Evolutionary conservation across 345 rosid species (phyloP), one percentile per base, ranked within the genome.

Genomic region (Aquilaria yunnanensis): DNA sequence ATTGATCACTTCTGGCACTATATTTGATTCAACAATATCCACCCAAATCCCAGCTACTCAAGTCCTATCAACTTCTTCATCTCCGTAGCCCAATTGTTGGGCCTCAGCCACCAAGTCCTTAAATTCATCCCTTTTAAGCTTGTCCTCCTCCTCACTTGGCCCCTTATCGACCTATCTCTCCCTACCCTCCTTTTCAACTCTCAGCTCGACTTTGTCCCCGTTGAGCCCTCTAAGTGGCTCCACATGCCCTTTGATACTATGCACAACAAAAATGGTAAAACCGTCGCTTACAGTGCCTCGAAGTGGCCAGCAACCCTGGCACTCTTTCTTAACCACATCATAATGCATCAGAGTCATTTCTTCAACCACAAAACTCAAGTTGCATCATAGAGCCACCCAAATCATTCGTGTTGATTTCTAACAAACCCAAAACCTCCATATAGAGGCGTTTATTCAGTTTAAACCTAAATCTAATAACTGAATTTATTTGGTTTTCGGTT

Each of bases 121-220:
- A 84, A 88, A 46, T 88, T 78, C 73, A 64, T 32, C 16, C 61
- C 80, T 1, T 50, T 62, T 0, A 92, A 92, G 60, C 93, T 89
- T 3, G 53, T 84, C 43, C 78, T 87, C 29, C 71, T 89, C 2
- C 37, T 92, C 29, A 84, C 93, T 31, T 89, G 98, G 96, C 67
- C 73, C 0, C 96, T 93, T 48, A 77, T 91, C 2, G 46, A 85
- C 67, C 87, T 89, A 12, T 70, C 85, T n/a, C 89, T 89, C 29
- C 85, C 87, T 45, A 89, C 91, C 1, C 48, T 92, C 37, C 83
- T 92, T 61, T 76, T 92, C 72, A 92, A 89, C 76, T 89, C 98
- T 70, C 96, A 92, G 63, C 86, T 92, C 75, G 98, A 92, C 62
- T 92, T 96, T 50, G 96, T 92, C 71, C 96, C 96, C 2, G 86